Evolutionary conservation across 345 rosid species (phyloP).

Genomic region (Tarenaya hassleriana): DNA sequence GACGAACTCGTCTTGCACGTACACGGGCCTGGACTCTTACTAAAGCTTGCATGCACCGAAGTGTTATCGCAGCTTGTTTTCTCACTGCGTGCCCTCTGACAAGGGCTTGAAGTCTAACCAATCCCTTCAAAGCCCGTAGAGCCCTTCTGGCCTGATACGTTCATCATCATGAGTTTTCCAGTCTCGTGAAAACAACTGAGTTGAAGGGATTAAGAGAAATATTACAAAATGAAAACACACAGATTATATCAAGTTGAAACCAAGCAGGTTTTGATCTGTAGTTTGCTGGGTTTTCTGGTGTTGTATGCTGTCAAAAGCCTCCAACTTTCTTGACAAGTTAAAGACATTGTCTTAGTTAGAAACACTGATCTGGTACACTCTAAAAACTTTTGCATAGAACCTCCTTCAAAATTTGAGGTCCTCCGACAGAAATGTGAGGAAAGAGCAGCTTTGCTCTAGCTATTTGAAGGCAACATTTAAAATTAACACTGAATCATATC

Average conservation of each 20-base stretch:
- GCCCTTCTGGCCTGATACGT: slow-evolving; percentile 89
- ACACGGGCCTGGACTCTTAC: slow-evolving; percentile 99
- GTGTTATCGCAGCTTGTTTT: slow-evolving; percentile 99
- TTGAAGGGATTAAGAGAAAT: slow-evolving; percentile 1
- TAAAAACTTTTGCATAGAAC: no score
- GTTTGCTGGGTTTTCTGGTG: neutral
- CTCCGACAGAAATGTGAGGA: no score
- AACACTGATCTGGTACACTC: no score
- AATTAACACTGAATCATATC: no score
- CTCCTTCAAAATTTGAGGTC: no score
- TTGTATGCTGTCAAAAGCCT: no score
- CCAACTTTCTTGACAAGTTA: no score
- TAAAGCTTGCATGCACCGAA: slow-evolving; percentile 99
- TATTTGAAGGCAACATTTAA: no score
- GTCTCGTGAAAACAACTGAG: slow-evolving; percentile 9
- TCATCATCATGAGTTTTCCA: slow-evolving; percentile 15
- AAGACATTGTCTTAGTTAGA: no score
- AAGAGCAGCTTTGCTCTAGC: no score
- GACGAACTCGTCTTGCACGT: slow-evolving; percentile 92
- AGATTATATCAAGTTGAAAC: neutral
- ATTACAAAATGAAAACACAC: neutral
- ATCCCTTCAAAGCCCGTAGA: slow-evolving; percentile 88
- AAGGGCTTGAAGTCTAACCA: slow-evolving; percentile 97
- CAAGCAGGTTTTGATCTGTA: neutral
- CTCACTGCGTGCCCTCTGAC: slow-evolving; percentile 98